A percentile compares a stretch with the other conserved stretches of the same genome.
phyloP scores from a whole-genome alignment of 2,329 filamentous ascomycete genomes.

The Xylaria sp. region DNA sequence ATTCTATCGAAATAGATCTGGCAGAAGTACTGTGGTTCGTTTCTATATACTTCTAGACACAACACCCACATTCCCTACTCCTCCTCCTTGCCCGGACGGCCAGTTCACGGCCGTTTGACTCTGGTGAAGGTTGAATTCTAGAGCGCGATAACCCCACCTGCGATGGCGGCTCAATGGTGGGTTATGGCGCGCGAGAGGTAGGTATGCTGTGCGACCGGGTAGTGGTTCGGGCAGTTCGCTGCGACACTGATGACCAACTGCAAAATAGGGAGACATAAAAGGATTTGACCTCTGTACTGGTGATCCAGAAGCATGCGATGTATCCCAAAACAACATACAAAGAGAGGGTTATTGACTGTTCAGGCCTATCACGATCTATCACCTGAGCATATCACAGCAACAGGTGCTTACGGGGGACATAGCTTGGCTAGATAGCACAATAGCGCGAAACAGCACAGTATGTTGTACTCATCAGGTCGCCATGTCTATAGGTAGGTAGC shows the following conservation, averaged over 20 bases:
- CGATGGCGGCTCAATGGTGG: neutral
- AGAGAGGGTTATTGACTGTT: neutral
- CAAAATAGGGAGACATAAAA: neutral
- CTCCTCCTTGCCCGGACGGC: neutral
- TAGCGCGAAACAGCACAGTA: neutral
- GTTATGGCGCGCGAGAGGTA: slow-evolving; percentile 1
- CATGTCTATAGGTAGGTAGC: neutral
- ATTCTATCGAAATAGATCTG: neutral
- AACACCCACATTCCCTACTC: neutral
- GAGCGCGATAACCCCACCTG: neutral
- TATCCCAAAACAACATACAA: slow-evolving; percentile 2
- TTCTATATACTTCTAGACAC: neutral
- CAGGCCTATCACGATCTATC: slow-evolving; percentile 5
- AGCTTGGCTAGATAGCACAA: neutral
- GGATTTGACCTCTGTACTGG: neutral
- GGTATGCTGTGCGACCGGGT: slow-evolving; percentile 10
- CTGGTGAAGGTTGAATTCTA: neutral
- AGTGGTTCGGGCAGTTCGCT: neutral
- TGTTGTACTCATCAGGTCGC: neutral
- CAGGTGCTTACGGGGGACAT: neutral
- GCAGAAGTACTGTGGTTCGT: neutral
- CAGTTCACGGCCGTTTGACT: neutral
- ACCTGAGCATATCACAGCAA: neutral
- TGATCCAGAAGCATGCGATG: slow-evolving; percentile 6
- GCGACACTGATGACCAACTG: neutral